Conservation (phyloP, 306 rosid genomes). For the Acacia acuminata region DNA sequence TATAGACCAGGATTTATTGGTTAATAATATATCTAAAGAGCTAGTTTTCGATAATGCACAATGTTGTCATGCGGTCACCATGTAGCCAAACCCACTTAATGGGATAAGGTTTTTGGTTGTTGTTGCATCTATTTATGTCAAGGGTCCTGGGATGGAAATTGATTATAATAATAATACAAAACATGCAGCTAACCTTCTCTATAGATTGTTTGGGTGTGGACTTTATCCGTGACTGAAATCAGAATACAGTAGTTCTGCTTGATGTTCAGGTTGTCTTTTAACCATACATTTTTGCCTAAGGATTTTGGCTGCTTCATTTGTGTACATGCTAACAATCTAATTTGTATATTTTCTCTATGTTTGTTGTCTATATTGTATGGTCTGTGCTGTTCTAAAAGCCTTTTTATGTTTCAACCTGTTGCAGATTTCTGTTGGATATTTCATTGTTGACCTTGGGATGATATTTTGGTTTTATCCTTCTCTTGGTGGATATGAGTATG, state of each 20-base stretch:
- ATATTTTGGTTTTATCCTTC: slow-evolving; percentile 88
- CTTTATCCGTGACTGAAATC: not conserved
- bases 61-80: too few species aligned
- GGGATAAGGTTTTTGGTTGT: too few species aligned
- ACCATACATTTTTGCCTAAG: not conserved
- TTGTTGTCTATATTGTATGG: slow-evolving; percentile 11
- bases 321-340: not conserved
- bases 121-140: not conserved
- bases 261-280: not conserved
- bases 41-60: too few species aligned
- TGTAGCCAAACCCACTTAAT: too few species aligned
- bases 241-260: not conserved
- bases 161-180: not conserved
- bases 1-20: too few species aligned
- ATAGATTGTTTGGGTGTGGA: not conserved
- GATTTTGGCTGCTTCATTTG: not conserved
- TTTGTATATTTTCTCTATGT: not conserved
- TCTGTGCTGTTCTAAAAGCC: slow-evolving; percentile 25
- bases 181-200: not conserved
- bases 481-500: slow-evolving; percentile 95
- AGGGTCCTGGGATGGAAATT: not conserved
- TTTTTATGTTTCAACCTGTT: slow-evolving; percentile 24
- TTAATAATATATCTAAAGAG: too few species aligned
- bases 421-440: slow-evolving; percentile 95
- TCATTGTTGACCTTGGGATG: slow-evolving; percentile 85